Evolutionary conservation across 2,329 filamentous ascomycete genomes (phyloP).

Genomic region (Hymenoscyphus infarciens): DNA sequence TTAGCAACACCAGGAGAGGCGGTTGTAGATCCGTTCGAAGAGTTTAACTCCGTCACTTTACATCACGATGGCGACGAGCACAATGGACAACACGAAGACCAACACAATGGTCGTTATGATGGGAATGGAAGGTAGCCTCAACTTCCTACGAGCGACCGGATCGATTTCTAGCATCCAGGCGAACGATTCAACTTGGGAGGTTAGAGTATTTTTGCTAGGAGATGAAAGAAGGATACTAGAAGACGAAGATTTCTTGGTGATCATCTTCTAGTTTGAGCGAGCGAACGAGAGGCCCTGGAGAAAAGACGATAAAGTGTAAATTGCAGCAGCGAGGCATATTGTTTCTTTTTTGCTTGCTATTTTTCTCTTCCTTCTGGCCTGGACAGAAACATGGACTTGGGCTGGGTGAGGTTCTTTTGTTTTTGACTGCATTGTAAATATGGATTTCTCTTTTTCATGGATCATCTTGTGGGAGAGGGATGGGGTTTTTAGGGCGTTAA

Average conservation of each 20-base stretch:
- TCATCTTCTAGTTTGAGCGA: background rate
- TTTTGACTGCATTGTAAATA: constrained; percentile 18
- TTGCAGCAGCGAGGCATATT: background rate
- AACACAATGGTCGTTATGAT: constrained; percentile 34
- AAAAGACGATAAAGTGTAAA: background rate
- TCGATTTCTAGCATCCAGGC: background rate
- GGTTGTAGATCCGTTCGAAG: constrained; percentile 85
- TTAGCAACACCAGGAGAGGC: constrained; percentile 82
- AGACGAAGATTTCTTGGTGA: background rate
- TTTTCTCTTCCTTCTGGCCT: background rate
- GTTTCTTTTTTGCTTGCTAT: background rate
- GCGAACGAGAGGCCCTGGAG: background rate
- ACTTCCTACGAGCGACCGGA: background rate
- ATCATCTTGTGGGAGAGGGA: constrained; percentile 11
- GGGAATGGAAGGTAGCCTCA: constrained; percentile 11
- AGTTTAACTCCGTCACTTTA: constrained; percentile 97
- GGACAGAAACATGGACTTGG: background rate
- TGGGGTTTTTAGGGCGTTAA: constrained; percentile 16
- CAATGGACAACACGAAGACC: constrained; percentile 27
- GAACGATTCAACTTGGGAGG: background rate
- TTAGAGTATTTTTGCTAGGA: background rate
- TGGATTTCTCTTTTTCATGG: constrained; percentile 10
- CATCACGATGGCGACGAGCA: constrained; percentile 88
- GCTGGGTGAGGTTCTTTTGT: background rate
- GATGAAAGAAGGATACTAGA: background rate